Percentiles rank a stretch among this genome's conserved stretches.
Evolutionary conservation across 768 basidiomycete genomes (phyloP).

Genomic region (Auriscalpium vulgare): DNA sequence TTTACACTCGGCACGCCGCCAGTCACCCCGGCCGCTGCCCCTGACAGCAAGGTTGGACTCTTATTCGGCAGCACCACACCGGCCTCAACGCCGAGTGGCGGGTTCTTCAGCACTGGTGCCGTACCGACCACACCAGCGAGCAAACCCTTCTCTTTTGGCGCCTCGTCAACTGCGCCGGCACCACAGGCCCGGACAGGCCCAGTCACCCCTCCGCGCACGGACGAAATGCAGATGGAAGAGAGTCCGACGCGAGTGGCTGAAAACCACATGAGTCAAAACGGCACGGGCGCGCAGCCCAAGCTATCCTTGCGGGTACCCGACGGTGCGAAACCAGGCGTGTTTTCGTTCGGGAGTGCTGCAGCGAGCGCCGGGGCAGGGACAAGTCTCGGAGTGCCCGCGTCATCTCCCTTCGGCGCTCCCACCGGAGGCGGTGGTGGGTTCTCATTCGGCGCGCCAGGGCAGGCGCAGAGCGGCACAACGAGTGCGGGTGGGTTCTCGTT

Average conservation of each 20-base stretch:
- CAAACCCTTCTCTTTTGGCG: slow-evolving; percentile 51
- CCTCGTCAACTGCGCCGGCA: slow-evolving; percentile 26
- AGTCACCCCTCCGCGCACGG: slow-evolving; percentile 58
- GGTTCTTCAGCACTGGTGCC: slow-evolving; percentile 42
- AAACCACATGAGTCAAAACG: slow-evolving; percentile 24
- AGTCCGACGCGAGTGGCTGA: slow-evolving; percentile 52
- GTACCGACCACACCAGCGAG: slow-evolving; percentile 17
- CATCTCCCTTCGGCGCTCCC: slow-evolving; percentile 7
- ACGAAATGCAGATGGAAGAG: slow-evolving; percentile 76
- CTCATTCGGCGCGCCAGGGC: slow-evolving; percentile 33
- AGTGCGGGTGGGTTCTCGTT: slow-evolving; percentile 28
- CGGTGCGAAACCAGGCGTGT: slow-evolving; percentile 3
- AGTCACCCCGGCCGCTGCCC: background rate
- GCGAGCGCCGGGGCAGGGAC: slow-evolving; percentile 6
- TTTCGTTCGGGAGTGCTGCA: slow-evolving; percentile 5
- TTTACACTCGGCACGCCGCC: slow-evolving; percentile 18
- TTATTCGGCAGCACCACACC: slow-evolving; percentile 6
- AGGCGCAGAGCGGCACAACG: slow-evolving; percentile 23
- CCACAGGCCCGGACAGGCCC: slow-evolving; percentile 26
- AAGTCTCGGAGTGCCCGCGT: background rate
- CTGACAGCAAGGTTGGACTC: slow-evolving; percentile 7
- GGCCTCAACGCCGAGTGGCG: slow-evolving; percentile 1
- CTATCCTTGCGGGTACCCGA: slow-evolving; percentile 11
- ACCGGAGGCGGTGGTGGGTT: slow-evolving; percentile 22
- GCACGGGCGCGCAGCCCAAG: slow-evolving; percentile 19